Evolutionary conservation across 2,329 filamentous ascomycete genomes (phyloP).

Genomic region (Fusarium circinatum): DNA sequence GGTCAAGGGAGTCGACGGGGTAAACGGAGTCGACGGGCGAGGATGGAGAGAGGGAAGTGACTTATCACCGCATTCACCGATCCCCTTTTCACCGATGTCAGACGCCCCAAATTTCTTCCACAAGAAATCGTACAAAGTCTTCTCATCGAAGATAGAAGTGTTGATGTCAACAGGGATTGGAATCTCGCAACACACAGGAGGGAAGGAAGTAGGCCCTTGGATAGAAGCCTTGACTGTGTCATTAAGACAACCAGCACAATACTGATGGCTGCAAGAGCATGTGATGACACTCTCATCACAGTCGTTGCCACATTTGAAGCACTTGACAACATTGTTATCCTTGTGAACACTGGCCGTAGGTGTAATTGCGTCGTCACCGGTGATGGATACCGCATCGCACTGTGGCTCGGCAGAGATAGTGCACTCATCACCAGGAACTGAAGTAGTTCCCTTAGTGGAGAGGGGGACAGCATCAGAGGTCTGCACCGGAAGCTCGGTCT

Average conservation of each 20-base stretch:
- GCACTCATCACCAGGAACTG: not conserved
- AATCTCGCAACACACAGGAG: conserved; percentile 2
- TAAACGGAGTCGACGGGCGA: not conserved
- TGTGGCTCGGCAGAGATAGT: not conserved
- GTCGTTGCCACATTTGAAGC: not conserved
- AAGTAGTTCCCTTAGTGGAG: no score
- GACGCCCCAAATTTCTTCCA: not conserved
- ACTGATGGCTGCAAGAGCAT: conserved; percentile 5
- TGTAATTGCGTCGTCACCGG: not conserved
- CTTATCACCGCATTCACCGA: not conserved
- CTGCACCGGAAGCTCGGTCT: not conserved
- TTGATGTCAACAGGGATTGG: conserved; percentile 3
- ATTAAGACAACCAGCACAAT: conserved; percentile 8
- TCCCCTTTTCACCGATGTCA: not conserved
- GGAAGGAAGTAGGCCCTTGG: not conserved
- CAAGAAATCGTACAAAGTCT: not conserved
- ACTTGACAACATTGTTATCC: not conserved
- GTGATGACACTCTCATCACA: not conserved
- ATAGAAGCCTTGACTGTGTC: not conserved
- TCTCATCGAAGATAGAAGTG: not conserved
- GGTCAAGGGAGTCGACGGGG: not conserved
- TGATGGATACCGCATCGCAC: not conserved
- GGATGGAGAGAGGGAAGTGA: not conserved
- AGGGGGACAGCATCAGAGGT: not conserved
- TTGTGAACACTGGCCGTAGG: no score